These are phyloP conservation scores for Sporisorium graminicola DNA, from an alignment of 1,284 basidiomycete genomes.

Conservation along the genomic window DNA sequence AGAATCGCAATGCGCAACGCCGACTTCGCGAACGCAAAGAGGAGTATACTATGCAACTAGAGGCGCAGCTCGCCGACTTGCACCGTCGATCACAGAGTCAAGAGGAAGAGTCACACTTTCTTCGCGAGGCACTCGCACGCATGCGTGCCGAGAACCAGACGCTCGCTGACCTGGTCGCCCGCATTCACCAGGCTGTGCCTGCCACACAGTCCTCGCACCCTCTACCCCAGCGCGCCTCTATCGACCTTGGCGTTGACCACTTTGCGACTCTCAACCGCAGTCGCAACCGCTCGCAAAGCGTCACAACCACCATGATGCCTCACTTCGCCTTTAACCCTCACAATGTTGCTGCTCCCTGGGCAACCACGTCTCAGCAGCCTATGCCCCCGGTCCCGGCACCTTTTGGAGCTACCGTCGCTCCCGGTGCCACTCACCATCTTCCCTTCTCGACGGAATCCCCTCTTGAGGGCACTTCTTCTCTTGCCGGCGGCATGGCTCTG, in stretches of 20 bases:
- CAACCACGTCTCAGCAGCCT: constrained; percentile 19
- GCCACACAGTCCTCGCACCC: constrained; percentile 42
- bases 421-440: constrained; percentile 28
- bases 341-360: constrained; percentile 28
- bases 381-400: constrained; percentile 18
- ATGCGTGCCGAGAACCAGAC: constrained; percentile 51
- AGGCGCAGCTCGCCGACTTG: constrained; percentile 44
- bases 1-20: constrained; percentile 55
- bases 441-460: constrained; percentile 18
- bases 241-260: constrained; percentile 34
- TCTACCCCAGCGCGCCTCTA: constrained; percentile 37
- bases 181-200: constrained; percentile 39
- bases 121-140: constrained; percentile 42
- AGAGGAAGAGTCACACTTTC: constrained; percentile 46
- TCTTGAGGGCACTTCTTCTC: constrained; percentile 11
- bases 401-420: constrained; percentile 26
- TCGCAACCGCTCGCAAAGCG: constrained; percentile 45
- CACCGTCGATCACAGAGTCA: constrained; percentile 50
- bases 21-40: constrained; percentile 53
- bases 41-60: constrained; percentile 53
- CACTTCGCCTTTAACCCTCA: constrained; percentile 17
- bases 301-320: constrained; percentile 27
- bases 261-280: constrained; percentile 22
- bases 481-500: constrained; percentile 20
- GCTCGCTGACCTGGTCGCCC: constrained; percentile 36